These are phyloP conservation scores for Agastache rugosa DNA, from an alignment of 257 asterid species.

Conservation along the genomic window DNA sequence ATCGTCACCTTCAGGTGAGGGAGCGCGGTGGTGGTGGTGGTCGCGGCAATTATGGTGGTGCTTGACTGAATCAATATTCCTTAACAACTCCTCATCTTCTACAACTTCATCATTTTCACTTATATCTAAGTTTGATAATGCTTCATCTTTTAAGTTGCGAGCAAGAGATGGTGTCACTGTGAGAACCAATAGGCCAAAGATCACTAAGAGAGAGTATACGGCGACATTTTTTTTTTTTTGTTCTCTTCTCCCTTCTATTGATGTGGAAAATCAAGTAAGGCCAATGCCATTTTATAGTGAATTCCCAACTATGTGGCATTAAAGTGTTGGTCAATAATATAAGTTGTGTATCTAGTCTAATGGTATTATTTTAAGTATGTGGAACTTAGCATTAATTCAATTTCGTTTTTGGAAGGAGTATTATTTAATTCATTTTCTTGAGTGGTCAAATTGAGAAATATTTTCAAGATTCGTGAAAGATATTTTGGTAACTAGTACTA, in stretches of 20 bases:
- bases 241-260: neutral
- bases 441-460: neutral
- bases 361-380: neutral
- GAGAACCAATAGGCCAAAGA: neutral
- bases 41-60: neutral
- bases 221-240: neutral
- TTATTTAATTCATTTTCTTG: too few relatives aligned
- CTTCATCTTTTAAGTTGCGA: neutral
- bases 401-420: too few relatives aligned
- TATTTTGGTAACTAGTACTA: too few relatives aligned
- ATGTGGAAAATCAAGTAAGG: neutral
- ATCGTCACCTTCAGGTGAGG: neutral
- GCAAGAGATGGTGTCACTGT: constrained; percentile 2
- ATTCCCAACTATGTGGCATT: neutral
- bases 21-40: neutral
- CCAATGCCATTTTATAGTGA: neutral
- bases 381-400: too few relatives aligned
- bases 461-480: neutral
- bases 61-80: neutral
- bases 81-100: neutral
- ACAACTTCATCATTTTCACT: neutral
- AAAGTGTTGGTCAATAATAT: neutral
- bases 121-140: neutral
- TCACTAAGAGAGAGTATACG: neutral
- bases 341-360: neutral